Percentiles rank a stretch among this genome's conserved stretches.
Conservation (phyloP, 345 rosid genomes). For the Raphanus raphanistrum region DNA sequence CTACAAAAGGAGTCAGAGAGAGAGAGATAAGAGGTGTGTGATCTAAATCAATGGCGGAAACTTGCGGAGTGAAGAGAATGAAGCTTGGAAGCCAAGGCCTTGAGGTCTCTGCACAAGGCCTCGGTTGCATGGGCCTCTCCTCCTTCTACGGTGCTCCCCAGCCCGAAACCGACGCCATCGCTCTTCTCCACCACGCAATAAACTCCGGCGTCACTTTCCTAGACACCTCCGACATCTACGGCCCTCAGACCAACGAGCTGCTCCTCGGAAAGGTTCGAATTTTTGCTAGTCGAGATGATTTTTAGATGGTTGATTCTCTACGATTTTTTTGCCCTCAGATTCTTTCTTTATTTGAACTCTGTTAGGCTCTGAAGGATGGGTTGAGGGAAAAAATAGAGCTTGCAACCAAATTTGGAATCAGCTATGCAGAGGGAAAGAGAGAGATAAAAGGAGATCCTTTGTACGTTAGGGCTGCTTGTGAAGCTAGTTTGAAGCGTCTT, state of each 20-base stretch:
- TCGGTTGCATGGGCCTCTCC: slow-evolving; percentile 46
- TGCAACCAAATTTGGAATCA: slow-evolving; percentile 55
- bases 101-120: slow-evolving; percentile 44
- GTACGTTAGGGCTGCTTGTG: slow-evolving; percentile 58
- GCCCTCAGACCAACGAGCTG: no score
- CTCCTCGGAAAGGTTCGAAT: slow-evolving; percentile 32
- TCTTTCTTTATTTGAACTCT: no score
- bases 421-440: slow-evolving; percentile 25
- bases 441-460: slow-evolving; percentile 52
- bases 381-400: slow-evolving; percentile 51
- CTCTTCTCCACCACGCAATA: slow-evolving; percentile 42
- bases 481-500: slow-evolving; percentile 65
- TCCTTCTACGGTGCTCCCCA: slow-evolving; percentile 36
- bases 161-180: slow-evolving; percentile 36
- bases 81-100: slow-evolving; percentile 32
- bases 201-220: slow-evolving; percentile 43
- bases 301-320: no score
- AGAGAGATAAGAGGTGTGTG: no score
- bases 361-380: slow-evolving; percentile 57
- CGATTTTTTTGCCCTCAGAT: background rate
- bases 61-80: slow-evolving; percentile 14
- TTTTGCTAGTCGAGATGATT: no score
- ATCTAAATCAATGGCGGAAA: slow-evolving; percentile 1
- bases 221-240: slow-evolving; percentile 44
- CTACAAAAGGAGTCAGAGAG: no score